Conservation (phyloP, 2,329 filamentous ascomycete species). For the Ophiosphaerella korrae region DNA sequence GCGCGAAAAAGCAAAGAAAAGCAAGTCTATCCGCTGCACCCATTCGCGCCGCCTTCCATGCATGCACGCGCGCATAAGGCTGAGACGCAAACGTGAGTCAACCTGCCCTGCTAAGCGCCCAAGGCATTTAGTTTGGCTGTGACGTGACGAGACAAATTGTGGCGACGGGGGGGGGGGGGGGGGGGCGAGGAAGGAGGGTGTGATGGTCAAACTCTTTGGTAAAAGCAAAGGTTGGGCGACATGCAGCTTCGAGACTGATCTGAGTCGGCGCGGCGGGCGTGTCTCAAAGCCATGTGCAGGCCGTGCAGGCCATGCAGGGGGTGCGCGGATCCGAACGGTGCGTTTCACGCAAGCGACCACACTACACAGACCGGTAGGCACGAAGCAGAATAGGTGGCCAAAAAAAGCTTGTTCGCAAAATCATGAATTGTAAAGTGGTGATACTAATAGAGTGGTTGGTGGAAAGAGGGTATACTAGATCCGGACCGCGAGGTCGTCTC, state of each 20-base stretch:
- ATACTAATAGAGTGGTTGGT: constrained; percentile 16
- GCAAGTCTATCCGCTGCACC: constrained; percentile 4
- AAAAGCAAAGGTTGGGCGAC: constrained; percentile 7
- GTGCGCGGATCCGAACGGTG: constrained; percentile 12
- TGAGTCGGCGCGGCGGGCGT: constrained; percentile 21
- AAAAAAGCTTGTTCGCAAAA: constrained; percentile 12
- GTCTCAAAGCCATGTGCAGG: constrained; percentile 38
- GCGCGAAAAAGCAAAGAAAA: constrained; percentile 2
- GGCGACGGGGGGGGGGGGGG: no score
- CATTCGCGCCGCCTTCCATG: constrained; percentile 12
- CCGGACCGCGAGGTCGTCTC: constrained; percentile 37
- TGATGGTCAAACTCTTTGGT: constrained; percentile 10
- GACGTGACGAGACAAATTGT: no score
- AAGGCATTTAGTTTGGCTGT: background rate
- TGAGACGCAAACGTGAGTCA: constrained; percentile 4
- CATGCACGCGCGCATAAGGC: constrained; percentile 14
- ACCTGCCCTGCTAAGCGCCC: constrained; percentile 1
- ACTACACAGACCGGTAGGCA: background rate
- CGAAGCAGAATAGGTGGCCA: constrained; percentile 21
- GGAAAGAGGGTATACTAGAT: constrained; percentile 31
- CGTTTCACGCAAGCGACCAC: background rate
- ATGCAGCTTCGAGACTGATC: constrained; percentile 9
- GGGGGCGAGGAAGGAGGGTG: constrained; percentile 12
- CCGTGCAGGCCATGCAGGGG: constrained; percentile 28
- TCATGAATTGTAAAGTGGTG: background rate